A percentile compares a stretch with the other conserved stretches of the same genome.
Evolutionary conservation across 441 rosid genomes (phyloP).

Genomic region (Pelargonium myrrhifolium): DNA sequence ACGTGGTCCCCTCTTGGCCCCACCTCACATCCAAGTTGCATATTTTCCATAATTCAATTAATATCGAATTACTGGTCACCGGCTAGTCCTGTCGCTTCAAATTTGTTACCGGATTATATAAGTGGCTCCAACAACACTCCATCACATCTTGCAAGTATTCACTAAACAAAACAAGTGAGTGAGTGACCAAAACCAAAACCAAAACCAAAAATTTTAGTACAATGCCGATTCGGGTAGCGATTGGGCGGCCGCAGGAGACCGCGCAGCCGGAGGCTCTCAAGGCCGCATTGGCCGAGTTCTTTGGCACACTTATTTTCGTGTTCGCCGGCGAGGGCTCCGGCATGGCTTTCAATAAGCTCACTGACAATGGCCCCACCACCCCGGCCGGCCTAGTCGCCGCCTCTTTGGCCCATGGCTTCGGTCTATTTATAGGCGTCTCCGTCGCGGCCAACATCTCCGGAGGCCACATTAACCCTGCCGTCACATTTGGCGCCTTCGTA

Average conservation of each 20-base stretch:
- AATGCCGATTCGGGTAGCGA: conserved; percentile 6
- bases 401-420: conserved; percentile 25
- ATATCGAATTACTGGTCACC: too few species aligned
- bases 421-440: conserved; percentile 23
- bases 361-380: conserved; percentile 29
- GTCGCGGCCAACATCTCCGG: conserved; percentile 24
- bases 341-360: conserved; percentile 34
- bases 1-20: neutral
- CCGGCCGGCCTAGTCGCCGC: conserved; percentile 30
- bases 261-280: conserved; percentile 19
- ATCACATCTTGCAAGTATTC: too few species aligned
- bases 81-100: too few species aligned
- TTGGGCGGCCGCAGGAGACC: conserved; percentile 20
- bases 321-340: conserved; percentile 31
- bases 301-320: conserved; percentile 16
- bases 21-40: neutral
- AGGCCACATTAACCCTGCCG: conserved; percentile 28
- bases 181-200: too few species aligned
- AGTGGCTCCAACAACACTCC: too few species aligned
- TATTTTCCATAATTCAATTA: neutral
- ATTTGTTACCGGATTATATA: too few species aligned
- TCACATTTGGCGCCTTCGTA: conserved; percentile 26
- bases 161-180: too few species aligned
- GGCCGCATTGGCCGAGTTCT: conserved; percentile 27
- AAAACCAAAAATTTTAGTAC: too few species aligned